Base-by-base conservation (phyloP, 208 protist genomes). In the Balamuthia mandrillaris region DNA sequence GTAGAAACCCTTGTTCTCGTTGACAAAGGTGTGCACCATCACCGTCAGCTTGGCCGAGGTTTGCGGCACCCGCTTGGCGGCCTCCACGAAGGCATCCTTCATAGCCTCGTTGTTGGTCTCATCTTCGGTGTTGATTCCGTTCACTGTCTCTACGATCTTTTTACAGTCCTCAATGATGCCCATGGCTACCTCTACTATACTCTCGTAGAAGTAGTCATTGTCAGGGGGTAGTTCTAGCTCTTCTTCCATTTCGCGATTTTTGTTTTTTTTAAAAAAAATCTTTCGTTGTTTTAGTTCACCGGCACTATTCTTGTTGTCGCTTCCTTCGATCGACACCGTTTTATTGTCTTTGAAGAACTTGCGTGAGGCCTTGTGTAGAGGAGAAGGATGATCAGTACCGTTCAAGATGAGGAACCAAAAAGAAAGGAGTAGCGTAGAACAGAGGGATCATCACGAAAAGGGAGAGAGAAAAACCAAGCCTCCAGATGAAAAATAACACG, bases 191-290 rank as follows among this genome's bases (percentile, higher is more conserved):
- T 42, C 65, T 9, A 74, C 65, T 27, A 74, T 42, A 18, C 65
- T 42, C 65, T 74, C 65, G 39, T 74, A 42, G 65, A 74, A 74
- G 39, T 74, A 74, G 41, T 74, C 65, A 47, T 74, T 74, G 39
- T 74, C 65, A n/a, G n/a, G n/a, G 65, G 65, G 65, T 42, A 74
- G 31, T 49, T 74, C 65, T 27, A 74, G 41, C 6, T 74, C 65
- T 3, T 74, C 65, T n/a, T 6, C 29, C 31, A 31, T 49, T 47
- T 49, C 41, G 41, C n/a, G 29, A 4, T 49, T 49, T 31, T 42
- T 3, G 31, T 27, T 21, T 63, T 63, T 7, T 21, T 63, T 63
- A n/a, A n/a, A n/a, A n/a, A n/a, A n/a, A n/a, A n/a, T n/a, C n/a
- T n/a, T n/a, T n/a, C n/a, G n/a, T n/a, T n/a, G n/a, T 31, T 31